Base-by-base conservation (phyloP, 345 rosid species). In the Cochlearia excelsa region DNA sequence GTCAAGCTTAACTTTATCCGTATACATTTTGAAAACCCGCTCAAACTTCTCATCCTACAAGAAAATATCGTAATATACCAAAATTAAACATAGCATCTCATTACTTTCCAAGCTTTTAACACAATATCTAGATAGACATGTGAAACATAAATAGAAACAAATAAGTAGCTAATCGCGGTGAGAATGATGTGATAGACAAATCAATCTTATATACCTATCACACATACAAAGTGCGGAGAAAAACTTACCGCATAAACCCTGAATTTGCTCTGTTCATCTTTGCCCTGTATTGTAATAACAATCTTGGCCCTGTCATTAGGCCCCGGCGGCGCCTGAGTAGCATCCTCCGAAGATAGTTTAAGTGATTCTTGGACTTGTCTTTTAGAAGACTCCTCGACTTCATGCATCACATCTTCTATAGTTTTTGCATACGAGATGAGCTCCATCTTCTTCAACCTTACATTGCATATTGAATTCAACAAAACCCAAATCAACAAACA, bases 11-110 rank as follows among this genome's bases (percentile, higher is more conserved):
- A 30, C 83, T 74, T 63, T 92, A 38, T 85, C 83, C 0, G 95
- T 78, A 61, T 92, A 92, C 76, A 74, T 52, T 70, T 82, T 88
- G 78, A 86, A 80, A 44, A 86, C 68, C 46, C 80, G 81, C 69
- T 84, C 95, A 70, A 92, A 82, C 69, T 77, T 92, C 57, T 92
- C 97, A 80, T 92, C 98, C 98, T 92, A 69, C 71, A 59, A 30
- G 38, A 62, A 61, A 7, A 46, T 16, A 16, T 8, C 43, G 31
- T 30, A 57, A n/a, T 4, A 27, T 42, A 58, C 51, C 54, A 26
- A 56, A 46, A 56, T 41, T 26, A 30, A 41, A 33, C 53, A 40
- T 58, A 7, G 11, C 11, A 49, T 52, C 50, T 51, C 40, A 57
- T 16, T 16, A 63, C 6, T 46, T 34, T 5, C 35, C 30, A 27